These are phyloP conservation scores for Pugionium dolabratum DNA, from an alignment of 345 rosid genomes.

Conservation along the genomic window DNA sequence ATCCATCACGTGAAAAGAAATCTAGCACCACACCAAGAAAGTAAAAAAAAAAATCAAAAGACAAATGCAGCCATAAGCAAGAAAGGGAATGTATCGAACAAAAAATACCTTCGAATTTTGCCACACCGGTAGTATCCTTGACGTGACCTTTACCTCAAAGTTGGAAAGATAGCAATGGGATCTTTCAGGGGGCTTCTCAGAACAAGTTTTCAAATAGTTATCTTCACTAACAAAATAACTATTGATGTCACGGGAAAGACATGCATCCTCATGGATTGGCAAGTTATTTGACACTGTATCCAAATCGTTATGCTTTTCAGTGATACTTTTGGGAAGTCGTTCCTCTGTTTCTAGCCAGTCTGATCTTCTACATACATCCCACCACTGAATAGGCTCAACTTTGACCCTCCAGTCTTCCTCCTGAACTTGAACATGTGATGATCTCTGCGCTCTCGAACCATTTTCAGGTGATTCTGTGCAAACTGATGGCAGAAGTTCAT, in stretches of 20 bases:
- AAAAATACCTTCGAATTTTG: slow-evolving; percentile 74
- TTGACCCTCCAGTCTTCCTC: slow-evolving; percentile 81
- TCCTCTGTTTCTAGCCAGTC: slow-evolving; percentile 98
- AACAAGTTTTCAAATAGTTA: slow-evolving; percentile 39
- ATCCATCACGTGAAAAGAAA: slow-evolving; percentile 47
- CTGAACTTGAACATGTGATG: slow-evolving; percentile 58
- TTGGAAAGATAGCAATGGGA: slow-evolving; percentile 77
- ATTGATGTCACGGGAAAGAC: slow-evolving; percentile 38
- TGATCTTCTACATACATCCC: slow-evolving; percentile 97
- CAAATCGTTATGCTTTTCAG: slow-evolving; percentile 32
- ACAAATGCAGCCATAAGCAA: slow-evolving; percentile 14
- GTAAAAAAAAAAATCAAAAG: slow-evolving; percentile 32
- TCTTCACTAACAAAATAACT: slow-evolving; percentile 35
- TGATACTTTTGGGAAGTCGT: slow-evolving; percentile 58
- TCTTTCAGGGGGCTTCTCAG: slow-evolving; percentile 54
- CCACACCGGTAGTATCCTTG: slow-evolving; percentile 82
- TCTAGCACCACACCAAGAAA: slow-evolving; percentile 46
- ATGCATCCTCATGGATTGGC: slow-evolving; percentile 44
- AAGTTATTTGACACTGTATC: slow-evolving; percentile 38
- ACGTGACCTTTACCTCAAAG: slow-evolving; percentile 83
- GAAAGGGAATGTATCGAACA: slow-evolving; percentile 1
- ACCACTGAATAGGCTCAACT: slow-evolving; percentile 87
- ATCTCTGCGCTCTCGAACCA: slow-evolving; percentile 47
- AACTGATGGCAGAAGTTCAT: slow-evolving; percentile 70
- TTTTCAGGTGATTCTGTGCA: slow-evolving; percentile 62